Base-by-base conservation (phyloP, 257 asterid species). In the Eustoma russellianum region DNA sequence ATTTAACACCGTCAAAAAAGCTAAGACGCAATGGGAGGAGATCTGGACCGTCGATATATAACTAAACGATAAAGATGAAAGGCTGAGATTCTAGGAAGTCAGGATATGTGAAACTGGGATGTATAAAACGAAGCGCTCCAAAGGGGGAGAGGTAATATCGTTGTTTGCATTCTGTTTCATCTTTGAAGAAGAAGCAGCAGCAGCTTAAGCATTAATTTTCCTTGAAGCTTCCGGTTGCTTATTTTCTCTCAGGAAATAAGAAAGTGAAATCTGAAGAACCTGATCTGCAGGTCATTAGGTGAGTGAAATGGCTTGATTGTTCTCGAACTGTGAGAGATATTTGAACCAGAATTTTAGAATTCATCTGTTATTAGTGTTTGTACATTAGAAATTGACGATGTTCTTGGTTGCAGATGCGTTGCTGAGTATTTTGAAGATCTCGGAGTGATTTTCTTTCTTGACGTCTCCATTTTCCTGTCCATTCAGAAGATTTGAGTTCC, bases 91-190 rank as follows among this genome's bases (percentile, higher is more conserved):
- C 41, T 45, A 60, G 56, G 34, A 13, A 53, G 50, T 40, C 13
- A 47, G 18, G 64, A 45, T 58, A 69, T 50, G 46, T 64, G 47
- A 76, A 66, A 66, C 61, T 63, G 63, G 65, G 17, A 55, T 67
- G 81, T 79, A 77, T 78, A 82, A 79, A 75, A 68, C 51, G 68
- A 77, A 74, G 74, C 79, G 77, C 49, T 72, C 54, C 65, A 70
- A 71, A 58, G 83, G 66, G 55, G 62, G 66, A 54, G 80, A 71
- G 79, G 59, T 59, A 55, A 66, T 72, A 72, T 76, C 76, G 72
- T 74, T 55, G 15, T 30, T 33, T 41, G 62, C 65, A 65, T 58
- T 66, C 70, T 38, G 38, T 45, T 68, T 66, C 18, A 56, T 66
- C 55, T 41, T 45, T 17, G 65, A 60, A 54, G 74, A 66, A 66